Evolutionary conservation across 2,329 filamentous ascomycete genomes (phyloP), one percentile per base, ranked within the genome.

Genomic region (Cladosporium halotolerans): DNA sequence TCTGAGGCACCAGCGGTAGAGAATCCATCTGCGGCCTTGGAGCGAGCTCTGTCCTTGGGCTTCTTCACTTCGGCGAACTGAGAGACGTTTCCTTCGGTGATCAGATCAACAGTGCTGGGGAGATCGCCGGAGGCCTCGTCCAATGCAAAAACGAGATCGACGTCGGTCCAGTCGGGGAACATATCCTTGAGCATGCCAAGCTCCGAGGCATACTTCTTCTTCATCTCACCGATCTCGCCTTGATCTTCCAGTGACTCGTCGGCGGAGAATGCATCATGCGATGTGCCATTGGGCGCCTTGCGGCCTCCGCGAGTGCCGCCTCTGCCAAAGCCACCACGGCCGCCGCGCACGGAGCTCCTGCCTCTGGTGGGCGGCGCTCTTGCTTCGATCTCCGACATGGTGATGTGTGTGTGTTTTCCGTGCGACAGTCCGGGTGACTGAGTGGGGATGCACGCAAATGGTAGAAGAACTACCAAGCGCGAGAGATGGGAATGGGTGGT

Each of bases 321-420:
- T 72, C 81, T 77, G 69, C 76, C 74, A 75, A 82, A 78, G 68
- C 80, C 78, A 66, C 86, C 86, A 73, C 87, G 83, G 69, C 89
- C 90, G 70, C 91, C 91, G 73, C 92, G 86, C 74, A 85, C 81
- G 72, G 89, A 86, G 77, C 89, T 89, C 82, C 93, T 87, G 76
- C 92, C 91, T 77, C 92, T 89, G 62, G 79, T 84, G 76, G 88
- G 84, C 73, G 84, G 81, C 71, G 87, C 81, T 81, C 91, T 83
- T 76, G 86, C 82, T 80, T 90, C 86, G 77, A 88, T 83, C 82
- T 97, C 92, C 81, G 93, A 95, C 93, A 97, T 97, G 77, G 71
- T 74, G 60, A 49, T 51, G 48, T 51, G 48, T 33, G 36, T 33
- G 28, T 39, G 16, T 51, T 18, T 45, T 51, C 33, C 36, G 19